These are phyloP conservation scores for Aspergillus leporis DNA, from an alignment of 495 filamentous ascomycete species.

Conservation along the genomic window DNA sequence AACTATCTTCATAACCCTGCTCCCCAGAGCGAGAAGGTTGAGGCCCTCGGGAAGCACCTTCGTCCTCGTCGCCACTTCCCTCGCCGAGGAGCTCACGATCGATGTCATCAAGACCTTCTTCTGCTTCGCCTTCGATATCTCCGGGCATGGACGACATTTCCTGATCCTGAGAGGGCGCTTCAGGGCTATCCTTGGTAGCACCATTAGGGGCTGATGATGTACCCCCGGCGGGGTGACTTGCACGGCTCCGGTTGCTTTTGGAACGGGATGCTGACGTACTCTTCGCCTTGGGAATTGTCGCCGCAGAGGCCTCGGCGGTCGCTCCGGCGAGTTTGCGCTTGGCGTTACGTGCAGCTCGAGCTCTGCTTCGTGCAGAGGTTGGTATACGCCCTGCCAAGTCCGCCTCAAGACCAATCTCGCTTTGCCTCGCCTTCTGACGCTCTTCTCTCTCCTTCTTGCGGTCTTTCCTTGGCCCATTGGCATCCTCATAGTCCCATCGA, in stretches of 20 bases:
- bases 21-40: constrained; percentile 17
- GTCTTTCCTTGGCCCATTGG: constrained; percentile 46
- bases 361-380: constrained; percentile 23
- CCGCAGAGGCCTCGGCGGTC: constrained; percentile 22
- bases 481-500: constrained; percentile 66
- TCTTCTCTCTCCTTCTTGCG: constrained; percentile 47
- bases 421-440: constrained; percentile 34
- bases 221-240: constrained; percentile 19
- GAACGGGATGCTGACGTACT: constrained; percentile 21
- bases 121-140: constrained; percentile 40
- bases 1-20: constrained; percentile 30
- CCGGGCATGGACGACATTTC: constrained; percentile 21
- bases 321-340: constrained; percentile 41
- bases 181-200: constrained; percentile 21
- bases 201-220: constrained; percentile 16
- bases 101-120: constrained; percentile 50
- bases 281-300: constrained; percentile 13
- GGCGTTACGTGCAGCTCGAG: constrained; percentile 28
- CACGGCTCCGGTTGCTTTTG: constrained; percentile 35
- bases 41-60: constrained; percentile 21
- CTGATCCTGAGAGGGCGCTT: constrained; percentile 24
- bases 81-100: constrained; percentile 54
- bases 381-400: constrained; percentile 16
- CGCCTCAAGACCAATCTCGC: constrained; percentile 17
- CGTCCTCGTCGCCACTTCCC: constrained; percentile 46